phyloP scores from a whole-genome alignment of 2,329 filamentous ascomycete genomes.

The Fusarium sp. region DNA sequence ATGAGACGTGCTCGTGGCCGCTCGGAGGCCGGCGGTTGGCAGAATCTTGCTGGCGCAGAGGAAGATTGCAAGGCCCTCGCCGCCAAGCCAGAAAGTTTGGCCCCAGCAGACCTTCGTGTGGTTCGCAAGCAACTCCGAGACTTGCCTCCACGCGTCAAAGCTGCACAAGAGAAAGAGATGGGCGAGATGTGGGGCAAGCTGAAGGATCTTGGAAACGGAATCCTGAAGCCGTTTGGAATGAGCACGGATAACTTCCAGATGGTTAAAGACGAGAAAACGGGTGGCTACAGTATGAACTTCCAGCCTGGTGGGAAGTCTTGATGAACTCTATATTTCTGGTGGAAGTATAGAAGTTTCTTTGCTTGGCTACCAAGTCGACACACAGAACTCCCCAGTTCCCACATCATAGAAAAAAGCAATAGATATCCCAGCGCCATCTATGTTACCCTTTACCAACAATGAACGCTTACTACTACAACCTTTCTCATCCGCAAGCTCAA shows the following conservation, averaged over 20 bases:
- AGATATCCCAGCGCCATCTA: constrained; percentile 36
- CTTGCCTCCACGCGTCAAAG: constrained; percentile 79
- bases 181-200: constrained; percentile 98
- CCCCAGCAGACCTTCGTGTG: constrained; percentile 75
- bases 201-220: constrained; percentile 91
- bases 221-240: constrained; percentile 92
- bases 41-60: constrained; percentile 80
- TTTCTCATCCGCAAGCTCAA: background rate
- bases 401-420: constrained; percentile 39
- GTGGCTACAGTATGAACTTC: constrained; percentile 96
- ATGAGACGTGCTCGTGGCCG: constrained; percentile 83
- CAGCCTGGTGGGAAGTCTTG: constrained; percentile 48
- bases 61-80: constrained; percentile 83
- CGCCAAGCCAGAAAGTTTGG: constrained; percentile 66
- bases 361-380: constrained; percentile 10
- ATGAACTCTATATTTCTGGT: constrained; percentile 2
- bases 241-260: constrained; percentile 97
- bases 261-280: constrained; percentile 88
- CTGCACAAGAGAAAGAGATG: constrained; percentile 89
- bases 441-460: constrained; percentile 13
- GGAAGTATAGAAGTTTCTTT: background rate
- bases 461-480: background rate
- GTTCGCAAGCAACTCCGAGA: constrained; percentile 76
- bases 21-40: constrained; percentile 82
- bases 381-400: constrained; percentile 4